These are phyloP conservation scores for Backusella tarrabulga DNA, from an alignment of 192 early-diverging fungal genomes.

Conservation along the genomic window DNA sequence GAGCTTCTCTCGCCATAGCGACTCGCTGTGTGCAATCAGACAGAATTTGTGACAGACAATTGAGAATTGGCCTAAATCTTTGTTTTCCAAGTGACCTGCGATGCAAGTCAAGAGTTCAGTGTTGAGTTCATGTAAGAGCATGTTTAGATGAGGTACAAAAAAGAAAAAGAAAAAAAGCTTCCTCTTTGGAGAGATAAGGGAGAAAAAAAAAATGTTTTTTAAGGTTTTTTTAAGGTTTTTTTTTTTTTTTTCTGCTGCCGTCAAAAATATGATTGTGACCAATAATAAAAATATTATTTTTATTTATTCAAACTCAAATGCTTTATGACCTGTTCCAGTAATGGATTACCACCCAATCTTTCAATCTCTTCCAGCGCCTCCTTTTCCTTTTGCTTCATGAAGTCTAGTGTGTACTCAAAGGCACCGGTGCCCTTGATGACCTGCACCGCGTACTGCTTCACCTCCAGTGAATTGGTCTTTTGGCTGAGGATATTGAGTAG, in stretches of 20 bases:
- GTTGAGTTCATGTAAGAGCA: conserved; percentile 5
- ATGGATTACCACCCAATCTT: conserved; percentile 65
- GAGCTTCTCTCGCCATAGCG: conserved; percentile 30
- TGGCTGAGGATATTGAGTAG: conserved; percentile 77
- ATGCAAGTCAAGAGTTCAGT: conserved; percentile 22
- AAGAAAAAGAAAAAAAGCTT: neutral
- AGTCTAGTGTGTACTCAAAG: conserved; percentile 64
- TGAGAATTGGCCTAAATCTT: conserved; percentile 11
- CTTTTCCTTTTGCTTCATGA: conserved; percentile 54
- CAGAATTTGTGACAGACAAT: conserved; percentile 21
- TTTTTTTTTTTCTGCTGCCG: too few relatives aligned
- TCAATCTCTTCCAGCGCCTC: conserved; percentile 55
- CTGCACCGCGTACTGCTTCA: conserved; percentile 79
- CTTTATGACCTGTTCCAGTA: conserved; percentile 49
- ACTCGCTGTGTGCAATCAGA: conserved; percentile 19
- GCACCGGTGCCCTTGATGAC: conserved; percentile 64
- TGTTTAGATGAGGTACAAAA: neutral
- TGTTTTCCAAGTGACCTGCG: conserved; percentile 12
- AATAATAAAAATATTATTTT: neutral
- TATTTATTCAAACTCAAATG: neutral
- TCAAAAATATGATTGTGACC: neutral
- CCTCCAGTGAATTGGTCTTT: conserved; percentile 61
- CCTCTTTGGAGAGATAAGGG: neutral
- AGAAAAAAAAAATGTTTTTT: neutral
- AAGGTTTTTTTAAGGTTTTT: neutral